Base-by-base conservation (phyloP, 306 rosid species). In the Fragaria nilgerrensis region DNA sequence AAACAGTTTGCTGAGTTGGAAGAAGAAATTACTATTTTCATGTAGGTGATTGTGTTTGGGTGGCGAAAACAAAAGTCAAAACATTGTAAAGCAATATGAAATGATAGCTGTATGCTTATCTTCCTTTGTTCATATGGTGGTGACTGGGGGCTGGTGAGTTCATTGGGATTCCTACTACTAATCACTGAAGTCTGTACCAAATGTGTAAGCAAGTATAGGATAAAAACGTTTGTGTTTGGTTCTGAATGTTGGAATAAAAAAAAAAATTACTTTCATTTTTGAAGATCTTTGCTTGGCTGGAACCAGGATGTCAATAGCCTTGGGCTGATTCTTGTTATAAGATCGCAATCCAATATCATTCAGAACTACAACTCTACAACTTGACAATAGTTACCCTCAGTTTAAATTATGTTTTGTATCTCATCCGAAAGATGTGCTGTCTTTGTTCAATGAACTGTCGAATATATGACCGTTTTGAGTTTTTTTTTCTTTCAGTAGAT, bases 251-350 rank as follows among this genome's bases (percentile, higher is more conserved):
- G 11, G 61, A 55, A n/a, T 7, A 3, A 9, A 0, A 22, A 19
- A 52, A 17, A 43, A 3, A 0, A 11, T 59, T 25, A 59, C 8
- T 4, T 53, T 77, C 48, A 58, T 47, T 72, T 36, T 22, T 61
- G 29, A 52, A 29, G 50, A 49, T 50, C 32, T 43, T 48, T 2
- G 14, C 22, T 49, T 76, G 74, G 43, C 74, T 47, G 79, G 55
- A 67, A 13, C 41, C 3, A 15, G 37, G 29, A 56, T 34, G 77
- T 44, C 56, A 36, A 6, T 22, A 16, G 20, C 56, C 20, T 70
- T 49, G 7, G 48, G 37, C 3, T 65, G n/a, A 67, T 73, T 66
- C 4, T 39, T 41, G 41, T 67, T 43, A 13, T 72, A n/a, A 37
- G 62, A 2, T 72, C 0, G 20, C 62, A 81, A 63, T 12, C 48